Conservation (phyloP, 768 basidiomycete genomes). For the Amanita brunnescens region DNA sequence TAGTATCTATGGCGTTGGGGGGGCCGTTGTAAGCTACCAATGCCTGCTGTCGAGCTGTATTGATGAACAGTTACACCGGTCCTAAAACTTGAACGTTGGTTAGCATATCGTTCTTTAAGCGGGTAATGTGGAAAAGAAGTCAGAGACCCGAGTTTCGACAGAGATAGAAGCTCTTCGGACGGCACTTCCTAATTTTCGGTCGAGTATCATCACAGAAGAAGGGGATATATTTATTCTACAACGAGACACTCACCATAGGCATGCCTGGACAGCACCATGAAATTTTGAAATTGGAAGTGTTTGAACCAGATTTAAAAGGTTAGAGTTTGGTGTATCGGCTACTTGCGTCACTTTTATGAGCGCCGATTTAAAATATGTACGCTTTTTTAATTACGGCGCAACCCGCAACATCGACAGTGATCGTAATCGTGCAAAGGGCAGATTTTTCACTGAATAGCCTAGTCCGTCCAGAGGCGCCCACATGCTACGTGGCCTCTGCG, state of each 20-base stretch:
- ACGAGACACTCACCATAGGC: slow-evolving; percentile 1
- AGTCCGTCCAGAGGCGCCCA: no score
- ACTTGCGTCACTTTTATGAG: not conserved
- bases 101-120: not conserved
- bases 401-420: no score
- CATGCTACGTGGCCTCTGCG: no score
- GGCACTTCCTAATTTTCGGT: slow-evolving; percentile 53
- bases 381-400: no score
- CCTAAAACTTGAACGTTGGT: not conserved
- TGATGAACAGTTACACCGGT: no score
- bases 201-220: slow-evolving; percentile 32
- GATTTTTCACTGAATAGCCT: no score
- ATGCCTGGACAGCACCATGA: no score
- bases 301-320: not conserved
- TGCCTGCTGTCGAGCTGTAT: no score
- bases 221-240: not conserved
- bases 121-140: slow-evolving; percentile 18
- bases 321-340: not conserved
- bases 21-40: no score
- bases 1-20: no score
- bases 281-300: not conserved
- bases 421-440: no score
- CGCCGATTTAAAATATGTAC: not conserved
- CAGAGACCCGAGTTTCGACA: slow-evolving; percentile 51
- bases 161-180: slow-evolving; percentile 38